Evolutionary conservation across 116 monocot genomes (phyloP).

Genomic region (Phalaenopsis hybrid): DNA sequence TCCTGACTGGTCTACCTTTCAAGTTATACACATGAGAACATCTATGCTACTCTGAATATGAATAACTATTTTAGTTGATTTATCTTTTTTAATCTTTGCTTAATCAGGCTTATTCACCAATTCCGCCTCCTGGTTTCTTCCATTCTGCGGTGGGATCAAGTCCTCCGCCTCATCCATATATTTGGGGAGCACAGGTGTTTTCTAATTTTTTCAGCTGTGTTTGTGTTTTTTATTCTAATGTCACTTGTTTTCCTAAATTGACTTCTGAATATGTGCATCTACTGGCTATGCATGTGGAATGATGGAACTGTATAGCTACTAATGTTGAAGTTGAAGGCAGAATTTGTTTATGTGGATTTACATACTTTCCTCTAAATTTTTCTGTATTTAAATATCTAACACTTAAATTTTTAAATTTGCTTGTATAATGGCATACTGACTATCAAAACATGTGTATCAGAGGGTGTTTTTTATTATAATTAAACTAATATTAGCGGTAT

Average conservation of each 20-base stretch:
- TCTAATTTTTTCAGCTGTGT: neutral
- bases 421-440: too few species aligned
- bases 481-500: too few species aligned
- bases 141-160: slow-evolving; percentile 50
- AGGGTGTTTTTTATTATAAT: too few species aligned
- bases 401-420: too few species aligned
- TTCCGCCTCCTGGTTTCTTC: slow-evolving; percentile 66
- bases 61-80: neutral
- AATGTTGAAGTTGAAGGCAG: neutral
- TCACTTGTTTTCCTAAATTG: neutral
- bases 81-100: slow-evolving; percentile 9
- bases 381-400: too few species aligned
- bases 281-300: neutral
- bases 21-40: slow-evolving; percentile 29
- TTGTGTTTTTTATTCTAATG: neutral
- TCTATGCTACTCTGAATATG: neutral
- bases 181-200: slow-evolving; percentile 85
- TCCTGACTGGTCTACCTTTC: slow-evolving; percentile 73
- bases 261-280: neutral
- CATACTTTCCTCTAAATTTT: too few species aligned
- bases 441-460: too few species aligned
- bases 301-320: neutral
- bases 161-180: slow-evolving; percentile 66
- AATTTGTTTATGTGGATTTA: neutral
- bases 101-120: slow-evolving; percentile 69